Base-by-base conservation (phyloP, 2,329 filamentous ascomycete species). In the Fusarium lateritium region DNA sequence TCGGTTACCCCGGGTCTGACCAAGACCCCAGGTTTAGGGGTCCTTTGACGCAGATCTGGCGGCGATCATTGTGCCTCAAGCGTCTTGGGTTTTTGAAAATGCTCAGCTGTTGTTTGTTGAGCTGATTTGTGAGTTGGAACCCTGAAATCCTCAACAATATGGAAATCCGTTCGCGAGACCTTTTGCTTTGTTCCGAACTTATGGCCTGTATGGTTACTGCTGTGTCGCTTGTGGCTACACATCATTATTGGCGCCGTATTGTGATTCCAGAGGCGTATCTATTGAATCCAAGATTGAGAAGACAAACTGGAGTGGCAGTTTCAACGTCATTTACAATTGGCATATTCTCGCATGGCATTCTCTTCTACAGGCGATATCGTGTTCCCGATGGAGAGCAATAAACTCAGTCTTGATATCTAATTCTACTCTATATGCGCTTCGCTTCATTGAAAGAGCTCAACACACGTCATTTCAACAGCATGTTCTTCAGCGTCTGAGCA, bases 401-500 rank as follows among this genome's bases (percentile, higher is more conserved):
- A 13, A 31, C 10, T 13, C 28, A 11, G 28, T 31, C 28, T 31
- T 10, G 11, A 31, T 9, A 11, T 31, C 9, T 31, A 13, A 31
- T 13, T 13, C 28, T 31, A 31, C 28, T 31, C 28, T 31, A 31
- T 10, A 13, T 10, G 4, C 13, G 10, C 10, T 31, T 31, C 28
- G 28, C 9, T 31, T 10, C 26, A 28, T 40, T 13, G 17, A 40
- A n/a, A 40, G 5, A 50, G 3, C 14, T 7, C 11, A 10, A 33
- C 19, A 28, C 4, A 10, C 28, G 3, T 50, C 22, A 52, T 5
- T 14, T 34, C 6, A 17, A 22, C 17, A 70, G 4, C 53, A 70
- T 67, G 1, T 49, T 24, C 19, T 67, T 64, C 45, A 69, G 36
- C 8, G 34, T 19, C 14, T 42, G 9, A 7, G 38, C 39, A 14